Evolutionary conservation across 2,329 filamentous ascomycete species (phyloP).

Genomic region (Plectosphaerella plurivora): DNA sequence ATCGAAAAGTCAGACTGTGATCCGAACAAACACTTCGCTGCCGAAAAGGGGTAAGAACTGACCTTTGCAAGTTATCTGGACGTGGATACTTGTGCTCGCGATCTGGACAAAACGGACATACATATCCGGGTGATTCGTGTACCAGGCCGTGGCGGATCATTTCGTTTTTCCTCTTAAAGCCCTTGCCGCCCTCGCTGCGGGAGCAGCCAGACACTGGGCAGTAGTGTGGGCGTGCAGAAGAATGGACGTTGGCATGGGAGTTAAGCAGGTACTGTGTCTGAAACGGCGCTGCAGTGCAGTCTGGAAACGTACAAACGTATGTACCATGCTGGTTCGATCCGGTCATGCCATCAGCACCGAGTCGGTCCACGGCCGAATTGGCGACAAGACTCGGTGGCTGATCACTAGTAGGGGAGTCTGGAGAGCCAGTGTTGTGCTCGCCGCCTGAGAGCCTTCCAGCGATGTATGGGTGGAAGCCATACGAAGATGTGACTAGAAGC

Average conservation of each 20-base stretch:
- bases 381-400: conserved; percentile 34
- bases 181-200: conserved; percentile 60
- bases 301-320: conserved; percentile 55
- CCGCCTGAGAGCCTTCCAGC: conserved; percentile 25
- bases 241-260: conserved; percentile 72
- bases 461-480: conserved; percentile 16
- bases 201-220: conserved; percentile 59
- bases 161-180: conserved; percentile 69
- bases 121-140: conserved; percentile 89
- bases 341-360: conserved; percentile 56
- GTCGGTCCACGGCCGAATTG: conserved; percentile 41
- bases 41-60: conserved; percentile 10
- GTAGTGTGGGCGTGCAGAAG: conserved; percentile 60
- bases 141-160: conserved; percentile 79
- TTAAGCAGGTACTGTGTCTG: conserved; percentile 75
- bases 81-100: conserved; percentile 91
- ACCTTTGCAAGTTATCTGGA: conserved; percentile 95
- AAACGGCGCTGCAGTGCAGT: conserved; percentile 69
- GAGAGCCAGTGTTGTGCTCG: conserved; percentile 39
- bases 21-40: background rate
- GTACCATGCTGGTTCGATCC: conserved; percentile 41
- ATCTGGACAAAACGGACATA: conserved; percentile 93
- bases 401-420: conserved; percentile 43
- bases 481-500: conserved; percentile 25
- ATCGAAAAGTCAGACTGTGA: background rate